These are phyloP conservation scores for Nemania abortiva DNA, from an alignment of 2,329 filamentous ascomycete genomes.

Conservation along the genomic window DNA sequence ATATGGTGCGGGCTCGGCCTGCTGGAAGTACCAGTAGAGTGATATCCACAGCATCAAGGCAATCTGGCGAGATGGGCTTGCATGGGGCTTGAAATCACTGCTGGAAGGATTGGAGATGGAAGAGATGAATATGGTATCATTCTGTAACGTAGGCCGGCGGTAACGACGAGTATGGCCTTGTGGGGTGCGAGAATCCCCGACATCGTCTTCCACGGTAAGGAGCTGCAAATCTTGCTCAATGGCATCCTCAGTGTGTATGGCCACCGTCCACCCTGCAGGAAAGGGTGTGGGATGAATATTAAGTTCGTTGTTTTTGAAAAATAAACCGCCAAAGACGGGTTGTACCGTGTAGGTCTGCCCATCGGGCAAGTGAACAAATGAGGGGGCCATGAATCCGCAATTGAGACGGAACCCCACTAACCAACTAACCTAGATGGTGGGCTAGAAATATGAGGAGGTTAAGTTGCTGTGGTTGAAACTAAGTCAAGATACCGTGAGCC, in stretches of 20 bases:
- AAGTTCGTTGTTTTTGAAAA: slow-evolving; percentile 86
- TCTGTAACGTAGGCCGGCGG: slow-evolving; percentile 77
- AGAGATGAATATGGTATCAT: slow-evolving; percentile 90
- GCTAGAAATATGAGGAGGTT: not conserved
- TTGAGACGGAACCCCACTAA: not conserved
- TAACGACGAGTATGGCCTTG: slow-evolving; percentile 71
- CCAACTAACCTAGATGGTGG: not conserved
- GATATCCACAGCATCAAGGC: slow-evolving; percentile 98
- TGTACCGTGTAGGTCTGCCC: slow-evolving; percentile 85
- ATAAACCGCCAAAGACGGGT: slow-evolving; percentile 90
- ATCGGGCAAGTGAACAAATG: slow-evolving; percentile 81
- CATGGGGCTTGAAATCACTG: slow-evolving; percentile 81
- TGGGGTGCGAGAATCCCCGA: slow-evolving; percentile 41
- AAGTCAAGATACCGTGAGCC: not conserved
- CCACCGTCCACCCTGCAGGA: slow-evolving; percentile 90
- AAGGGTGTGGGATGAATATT: slow-evolving; percentile 77
- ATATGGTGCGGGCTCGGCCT: slow-evolving; percentile 76
- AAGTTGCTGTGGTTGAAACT: not conserved
- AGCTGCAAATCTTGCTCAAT: slow-evolving; percentile 46
- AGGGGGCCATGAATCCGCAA: slow-evolving; percentile 48
- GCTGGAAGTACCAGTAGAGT: slow-evolving; percentile 97
- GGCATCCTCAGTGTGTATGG: slow-evolving; percentile 76
- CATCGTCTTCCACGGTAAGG: slow-evolving; percentile 51
- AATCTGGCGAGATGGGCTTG: slow-evolving; percentile 86
- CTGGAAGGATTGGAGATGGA: slow-evolving; percentile 87